A percentile compares a stretch with the other conserved stretches of the same genome.
Evolutionary conservation across 495 filamentous ascomycete species (phyloP).

Genomic region (Ramalina peruviana): DNA sequence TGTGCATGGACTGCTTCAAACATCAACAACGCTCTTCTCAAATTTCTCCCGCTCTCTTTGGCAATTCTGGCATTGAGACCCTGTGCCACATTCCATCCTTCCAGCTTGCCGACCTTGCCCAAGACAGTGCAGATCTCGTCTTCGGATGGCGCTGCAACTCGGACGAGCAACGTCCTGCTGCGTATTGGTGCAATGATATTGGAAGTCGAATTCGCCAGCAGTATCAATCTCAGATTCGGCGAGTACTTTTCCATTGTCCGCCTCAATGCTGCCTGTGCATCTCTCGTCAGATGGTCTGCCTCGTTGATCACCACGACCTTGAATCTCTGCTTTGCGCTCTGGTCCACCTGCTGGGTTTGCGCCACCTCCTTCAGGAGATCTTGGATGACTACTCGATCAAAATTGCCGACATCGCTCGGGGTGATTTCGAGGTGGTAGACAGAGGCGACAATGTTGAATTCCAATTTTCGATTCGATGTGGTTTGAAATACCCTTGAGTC

Average conservation of each 20-base stretch:
- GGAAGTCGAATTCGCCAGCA: slow-evolving; percentile 85
- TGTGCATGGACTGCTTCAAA: slow-evolving; percentile 93
- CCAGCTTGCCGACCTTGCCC: slow-evolving; percentile 55
- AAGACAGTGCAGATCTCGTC: slow-evolving; percentile 70
- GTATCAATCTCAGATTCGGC: slow-evolving; percentile 79
- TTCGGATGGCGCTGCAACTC: slow-evolving; percentile 81
- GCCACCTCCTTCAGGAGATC: slow-evolving; percentile 95
- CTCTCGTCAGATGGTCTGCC: slow-evolving; percentile 85
- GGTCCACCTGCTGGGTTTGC: slow-evolving; percentile 95
- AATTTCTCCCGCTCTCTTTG: slow-evolving; percentile 79
- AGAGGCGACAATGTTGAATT: slow-evolving; percentile 95
- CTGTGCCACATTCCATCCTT: slow-evolving; percentile 57
- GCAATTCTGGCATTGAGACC: slow-evolving; percentile 73
- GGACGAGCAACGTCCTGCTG: slow-evolving; percentile 73
- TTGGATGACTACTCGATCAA: slow-evolving; percentile 89
- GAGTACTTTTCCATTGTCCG: slow-evolving; percentile 99
- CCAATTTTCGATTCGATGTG: slow-evolving; percentile 85
- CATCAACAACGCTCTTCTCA: slow-evolving; percentile 83
- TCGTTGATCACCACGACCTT: slow-evolving; percentile 99
- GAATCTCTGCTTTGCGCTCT: slow-evolving; percentile 75
- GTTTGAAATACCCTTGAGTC: slow-evolving; percentile 93
- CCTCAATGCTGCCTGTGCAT: slow-evolving; percentile 89
- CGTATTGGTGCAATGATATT: slow-evolving; percentile 97
- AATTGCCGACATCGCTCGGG: slow-evolving; percentile 90
- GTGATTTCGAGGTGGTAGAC: slow-evolving; percentile 98